Conservation (phyloP, 352 stramenopile genomes). For the Globisporangium okanoganense region DNA sequence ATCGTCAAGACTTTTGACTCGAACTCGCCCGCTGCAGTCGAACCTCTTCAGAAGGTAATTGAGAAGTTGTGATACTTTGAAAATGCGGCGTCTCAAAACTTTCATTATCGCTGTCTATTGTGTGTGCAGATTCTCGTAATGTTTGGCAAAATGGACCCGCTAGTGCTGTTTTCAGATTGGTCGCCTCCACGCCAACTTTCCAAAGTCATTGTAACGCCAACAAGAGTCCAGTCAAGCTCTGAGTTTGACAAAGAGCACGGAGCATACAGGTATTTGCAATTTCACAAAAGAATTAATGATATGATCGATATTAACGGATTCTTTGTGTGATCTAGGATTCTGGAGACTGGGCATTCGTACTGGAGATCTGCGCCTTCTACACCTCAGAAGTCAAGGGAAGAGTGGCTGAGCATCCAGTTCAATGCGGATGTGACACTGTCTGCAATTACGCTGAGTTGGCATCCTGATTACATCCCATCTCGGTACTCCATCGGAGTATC, state of each 20-base stretch:
- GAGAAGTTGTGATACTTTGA: too few species aligned
- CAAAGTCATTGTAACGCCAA: conserved; percentile 30
- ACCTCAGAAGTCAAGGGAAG: conserved; percentile 21
- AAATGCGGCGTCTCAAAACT: background rate
- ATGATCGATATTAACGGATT: background rate
- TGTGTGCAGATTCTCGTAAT: conserved; percentile 49
- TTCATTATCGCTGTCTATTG: background rate
- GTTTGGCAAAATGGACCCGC: conserved; percentile 54
- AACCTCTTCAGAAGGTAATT: conserved; percentile 61
- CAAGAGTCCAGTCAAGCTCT: conserved; percentile 55
- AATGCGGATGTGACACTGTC: conserved; percentile 37
- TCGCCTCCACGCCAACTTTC: conserved; percentile 60
- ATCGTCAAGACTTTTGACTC: conserved; percentile 63
- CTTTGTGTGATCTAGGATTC: conserved; percentile 21
- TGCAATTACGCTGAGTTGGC: conserved; percentile 44
- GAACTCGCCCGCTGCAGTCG: conserved; percentile 30
- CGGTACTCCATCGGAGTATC: conserved; percentile 47
- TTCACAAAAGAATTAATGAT: background rate
- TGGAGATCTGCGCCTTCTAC: conserved; percentile 38
- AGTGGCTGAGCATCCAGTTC: conserved; percentile 61
- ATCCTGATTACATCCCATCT: conserved; percentile 30
- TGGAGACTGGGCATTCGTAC: conserved; percentile 31
- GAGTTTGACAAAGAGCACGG: conserved; percentile 53
- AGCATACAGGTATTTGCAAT: conserved; percentile 21
- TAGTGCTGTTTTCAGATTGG: conserved; percentile 79